Evolutionary conservation across 2,329 filamentous ascomycete genomes (phyloP), one percentile per base, ranked within the genome.

Genomic region (Epichloe festucae): DNA sequence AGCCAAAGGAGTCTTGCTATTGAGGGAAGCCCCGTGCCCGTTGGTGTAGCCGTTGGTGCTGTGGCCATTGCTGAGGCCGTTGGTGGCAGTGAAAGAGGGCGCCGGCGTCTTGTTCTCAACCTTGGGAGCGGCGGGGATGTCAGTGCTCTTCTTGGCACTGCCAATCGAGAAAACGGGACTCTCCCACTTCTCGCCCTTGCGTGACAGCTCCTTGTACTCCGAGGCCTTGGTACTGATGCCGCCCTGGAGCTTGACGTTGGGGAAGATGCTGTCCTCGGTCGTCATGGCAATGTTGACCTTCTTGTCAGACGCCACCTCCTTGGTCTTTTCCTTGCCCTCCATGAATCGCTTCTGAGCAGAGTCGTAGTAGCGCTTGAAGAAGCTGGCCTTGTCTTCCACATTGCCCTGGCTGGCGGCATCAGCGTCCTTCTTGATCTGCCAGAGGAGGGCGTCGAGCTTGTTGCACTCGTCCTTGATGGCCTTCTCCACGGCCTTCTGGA

Each of bases 191-290:
- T 95, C 87, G 49, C 93, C 93, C 79, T 93, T 89, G 58, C 74
- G 75, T 8, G 91, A 88, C 53, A 95, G 77, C 21, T 96, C 82
- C 72, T 82, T 88, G 77, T 94, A 97, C 69, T 95, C 89, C 23
- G 88, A 94, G 10, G 91, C 90, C 79, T 95, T 96, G 72, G 81
- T 84, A 59, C 87, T 93, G 66, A 96, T 91, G 51, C 89, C 90
- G 23, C 68, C 69, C 27, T 90, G 89, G 5, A 98, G 76, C 52
- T 83, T 77, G 64, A 98, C 84, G 64, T 91, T 75, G 63, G 88
- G 85, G 83, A 98, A 95, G 57, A 80, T 88, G 57, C 87, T 90
- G 63, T 96, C 88, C 59, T 95, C 80, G 70, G 89, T 81, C 41
- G 89, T 68, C 55, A 69, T 65, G 50, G 67, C 65, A 11, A 69